phyloP scores from a whole-genome alignment of 306 rosid genomes.

The Acacia confusa region DNA sequence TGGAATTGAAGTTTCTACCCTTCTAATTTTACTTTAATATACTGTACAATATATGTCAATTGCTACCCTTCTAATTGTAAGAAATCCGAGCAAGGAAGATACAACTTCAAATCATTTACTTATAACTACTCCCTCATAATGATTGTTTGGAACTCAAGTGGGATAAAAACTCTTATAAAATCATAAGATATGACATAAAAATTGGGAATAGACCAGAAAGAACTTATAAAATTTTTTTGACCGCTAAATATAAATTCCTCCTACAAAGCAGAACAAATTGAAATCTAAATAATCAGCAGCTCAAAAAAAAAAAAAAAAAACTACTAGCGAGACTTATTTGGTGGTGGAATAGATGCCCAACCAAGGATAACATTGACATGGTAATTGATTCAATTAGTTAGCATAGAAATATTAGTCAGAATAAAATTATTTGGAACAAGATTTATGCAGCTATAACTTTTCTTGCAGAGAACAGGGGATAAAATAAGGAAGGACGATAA shows the following conservation, averaged over 20 bases:
- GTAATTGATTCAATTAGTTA: not conserved
- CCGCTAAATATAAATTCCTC: slow-evolving; percentile 78
- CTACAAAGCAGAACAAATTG: slow-evolving; percentile 40
- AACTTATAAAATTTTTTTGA: slow-evolving; percentile 50
- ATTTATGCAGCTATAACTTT: not conserved
- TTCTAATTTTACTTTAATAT: not conserved
- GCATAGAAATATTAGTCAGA: slow-evolving; percentile 19
- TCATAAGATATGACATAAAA: not conserved
- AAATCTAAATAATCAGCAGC: slow-evolving; percentile 3
- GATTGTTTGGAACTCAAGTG: not conserved
- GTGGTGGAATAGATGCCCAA: slow-evolving; percentile 3
- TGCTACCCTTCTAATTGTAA: too few species aligned
- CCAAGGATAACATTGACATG: slow-evolving; percentile 3
- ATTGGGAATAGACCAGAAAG: not conserved
- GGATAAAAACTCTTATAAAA: not conserved
- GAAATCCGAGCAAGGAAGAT: slow-evolving; percentile 14
- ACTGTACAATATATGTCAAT: too few species aligned
- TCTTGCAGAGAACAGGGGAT: not conserved
- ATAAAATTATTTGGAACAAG: slow-evolving; percentile 12
- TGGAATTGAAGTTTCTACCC: not conserved
- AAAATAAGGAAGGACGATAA: not conserved
- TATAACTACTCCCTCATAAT: slow-evolving; percentile 43
- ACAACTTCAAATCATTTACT: slow-evolving; percentile 15
- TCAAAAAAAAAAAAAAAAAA: slow-evolving; percentile 12
- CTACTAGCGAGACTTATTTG: slow-evolving; percentile 11